These are phyloP conservation scores for Ogataea methylovora DNA, from an alignment of 805 yeast genomes.

Conservation along the genomic window DNA sequence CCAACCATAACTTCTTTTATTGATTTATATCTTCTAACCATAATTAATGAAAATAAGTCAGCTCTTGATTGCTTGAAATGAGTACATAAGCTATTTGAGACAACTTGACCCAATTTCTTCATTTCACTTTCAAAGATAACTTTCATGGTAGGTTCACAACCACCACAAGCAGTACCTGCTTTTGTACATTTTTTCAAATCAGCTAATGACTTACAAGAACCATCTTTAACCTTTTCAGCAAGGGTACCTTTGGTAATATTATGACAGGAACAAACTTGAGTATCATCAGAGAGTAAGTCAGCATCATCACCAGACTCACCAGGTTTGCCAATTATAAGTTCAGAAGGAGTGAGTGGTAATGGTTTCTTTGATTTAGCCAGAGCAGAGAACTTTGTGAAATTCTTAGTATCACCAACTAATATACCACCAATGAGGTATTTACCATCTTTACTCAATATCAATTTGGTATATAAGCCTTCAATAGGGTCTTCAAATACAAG, in stretches of 20 bases:
- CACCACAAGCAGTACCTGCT: conserved; percentile 33
- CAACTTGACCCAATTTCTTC: conserved; percentile 26
- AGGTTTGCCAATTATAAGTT: conserved; percentile 20
- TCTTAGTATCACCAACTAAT: conserved; percentile 26
- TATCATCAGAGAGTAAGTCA: conserved; percentile 24
- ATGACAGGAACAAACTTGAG: conserved; percentile 31
- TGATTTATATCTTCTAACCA: conserved; percentile 24
- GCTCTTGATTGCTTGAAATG: conserved; percentile 29
- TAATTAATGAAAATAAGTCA: conserved; percentile 26
- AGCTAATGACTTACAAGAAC: conserved; percentile 19
- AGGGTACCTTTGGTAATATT: conserved; percentile 26
- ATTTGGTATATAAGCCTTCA: conserved; percentile 26
- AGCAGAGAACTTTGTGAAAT: conserved; percentile 25
- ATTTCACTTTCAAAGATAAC: conserved; percentile 27
- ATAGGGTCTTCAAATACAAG: conserved; percentile 26
- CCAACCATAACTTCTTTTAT: conserved; percentile 24
- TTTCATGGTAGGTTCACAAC: conserved; percentile 30
- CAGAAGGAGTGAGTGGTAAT: conserved; percentile 23
- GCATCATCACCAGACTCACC: conserved; percentile 23
- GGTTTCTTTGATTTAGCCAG: conserved; percentile 22
- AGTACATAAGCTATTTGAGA: conserved; percentile 24
- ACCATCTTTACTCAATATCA: conserved; percentile 27
- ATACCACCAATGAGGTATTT: conserved; percentile 30
- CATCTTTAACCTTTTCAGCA: conserved; percentile 22
- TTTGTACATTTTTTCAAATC: conserved; percentile 27